phyloP scores from a whole-genome alignment of 2,329 filamentous ascomycete species.

The Botrytis sinoallii region DNA sequence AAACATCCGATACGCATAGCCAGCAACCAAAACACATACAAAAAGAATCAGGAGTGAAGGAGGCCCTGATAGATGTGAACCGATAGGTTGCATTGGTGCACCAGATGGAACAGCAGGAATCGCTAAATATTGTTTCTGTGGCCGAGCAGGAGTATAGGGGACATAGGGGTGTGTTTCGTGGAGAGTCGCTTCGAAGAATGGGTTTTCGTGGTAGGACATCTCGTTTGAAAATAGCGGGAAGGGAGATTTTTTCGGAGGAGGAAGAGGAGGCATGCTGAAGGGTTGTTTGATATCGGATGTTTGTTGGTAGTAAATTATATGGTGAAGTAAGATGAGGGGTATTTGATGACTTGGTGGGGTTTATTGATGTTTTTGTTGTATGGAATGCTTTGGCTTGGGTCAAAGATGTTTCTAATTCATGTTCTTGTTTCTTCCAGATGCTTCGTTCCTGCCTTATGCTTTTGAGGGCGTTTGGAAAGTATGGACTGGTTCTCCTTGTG shows the following conservation, averaged over 20 bases:
- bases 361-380: background rate
- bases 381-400: background rate
- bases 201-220: background rate
- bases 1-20: background rate
- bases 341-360: background rate
- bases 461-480: background rate
- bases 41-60: background rate
- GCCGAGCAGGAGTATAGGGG: background rate
- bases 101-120: background rate
- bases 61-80: background rate
- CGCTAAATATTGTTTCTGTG: background rate
- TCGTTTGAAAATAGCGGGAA: background rate
- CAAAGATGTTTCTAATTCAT: background rate
- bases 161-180: background rate
- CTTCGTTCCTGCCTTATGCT: background rate
- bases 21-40: background rate
- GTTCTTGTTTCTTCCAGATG: background rate
- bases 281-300: background rate
- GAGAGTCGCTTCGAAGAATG: background rate
- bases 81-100: background rate
- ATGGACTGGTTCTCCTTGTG: background rate
- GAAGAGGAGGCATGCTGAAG: background rate
- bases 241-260: background rate
- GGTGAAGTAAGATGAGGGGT: background rate
- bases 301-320: background rate